Evolutionary conservation across 139 green algal species (phyloP).

Genomic region (Nannochloris sp.): DNA sequence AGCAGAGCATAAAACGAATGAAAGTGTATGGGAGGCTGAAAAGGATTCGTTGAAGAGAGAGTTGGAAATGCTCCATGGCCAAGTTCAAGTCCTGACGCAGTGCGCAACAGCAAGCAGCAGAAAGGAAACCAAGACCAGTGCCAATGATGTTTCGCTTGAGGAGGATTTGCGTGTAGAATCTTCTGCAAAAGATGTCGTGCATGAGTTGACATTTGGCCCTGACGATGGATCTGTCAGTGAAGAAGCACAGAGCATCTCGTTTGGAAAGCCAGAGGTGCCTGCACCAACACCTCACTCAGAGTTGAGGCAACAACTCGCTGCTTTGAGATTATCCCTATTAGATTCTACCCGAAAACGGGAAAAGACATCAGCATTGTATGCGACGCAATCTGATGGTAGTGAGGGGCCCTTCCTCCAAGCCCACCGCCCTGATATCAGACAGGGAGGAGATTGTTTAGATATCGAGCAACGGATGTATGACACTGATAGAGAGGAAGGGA

Average conservation of each 20-base stretch:
- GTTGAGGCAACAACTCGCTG: conserved; percentile 5
- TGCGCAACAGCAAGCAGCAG: not conserved
- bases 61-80: conserved; percentile 1
- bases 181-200: not conserved
- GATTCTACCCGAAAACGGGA: not conserved
- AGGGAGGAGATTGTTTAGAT: not conserved
- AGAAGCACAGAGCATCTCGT: not conserved
- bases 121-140: not conserved
- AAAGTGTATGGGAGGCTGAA: not conserved
- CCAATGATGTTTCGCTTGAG: not conserved
- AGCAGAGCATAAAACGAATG: not conserved
- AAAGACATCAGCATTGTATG: not conserved
- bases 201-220: not conserved
- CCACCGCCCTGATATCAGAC: not conserved
- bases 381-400: not conserved
- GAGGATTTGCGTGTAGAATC: not conserved
- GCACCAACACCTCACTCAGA: not conserved
- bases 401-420: not conserved
- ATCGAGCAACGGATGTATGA: no score
- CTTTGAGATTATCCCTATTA: not conserved
- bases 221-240: not conserved
- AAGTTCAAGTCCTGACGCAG: not conserved
- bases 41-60: not conserved
- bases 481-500: not conserved
- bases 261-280: not conserved